Base-by-base conservation (phyloP, 805 yeast species). In the Candida dajiaensis region DNA sequence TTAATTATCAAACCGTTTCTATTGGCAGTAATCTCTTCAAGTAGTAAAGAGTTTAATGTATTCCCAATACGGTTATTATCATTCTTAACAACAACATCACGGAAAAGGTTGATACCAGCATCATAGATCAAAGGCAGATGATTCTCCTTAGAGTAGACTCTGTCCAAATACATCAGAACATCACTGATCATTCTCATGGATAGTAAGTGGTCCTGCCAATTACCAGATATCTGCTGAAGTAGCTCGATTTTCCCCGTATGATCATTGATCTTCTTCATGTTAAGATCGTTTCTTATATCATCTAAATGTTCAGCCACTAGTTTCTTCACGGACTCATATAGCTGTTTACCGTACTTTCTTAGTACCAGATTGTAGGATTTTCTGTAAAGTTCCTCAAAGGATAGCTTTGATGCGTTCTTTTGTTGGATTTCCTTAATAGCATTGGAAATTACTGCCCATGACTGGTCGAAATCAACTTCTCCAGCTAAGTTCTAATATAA, bases 321-420 rank as follows among this genome's bases (percentile, higher is more conserved):
- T 3, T 50, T 55, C 23, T 73, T 64, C 13, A 85, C 86, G 31
- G 79, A 74, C 12, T 78, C 82, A 56, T 87, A 88, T 1, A 87
- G 65, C 54, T 70, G 70, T 36, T 73, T 79, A 9, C 94, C 94
- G 51, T 71, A 73, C 55, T 84, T 87, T 47, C 83, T 70, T 26
- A 89, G 65, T 2, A 89, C 96, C 41, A 89, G 58, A 28, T 81
- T 78, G 61, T 89, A 89, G 0, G 95, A 86, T 22, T 81, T 80
- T 44, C 95, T 69, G 62, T 90, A 90, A 0, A 89, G 71, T 53
- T 83, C 87, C 57, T 89, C 96, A 59, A 87, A 89, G 1, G 94
- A 85, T 23, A 89, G 68, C 47, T 77, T 75, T 4, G 86, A 77
- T 8, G 89, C 89, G 57, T 85, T 79, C 55, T 85, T 81, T 38